Percentiles rank a stretch among this genome's conserved stretches.
Conservation (phyloP, 257 asterid genomes). For the Solanum arcanum region DNA sequence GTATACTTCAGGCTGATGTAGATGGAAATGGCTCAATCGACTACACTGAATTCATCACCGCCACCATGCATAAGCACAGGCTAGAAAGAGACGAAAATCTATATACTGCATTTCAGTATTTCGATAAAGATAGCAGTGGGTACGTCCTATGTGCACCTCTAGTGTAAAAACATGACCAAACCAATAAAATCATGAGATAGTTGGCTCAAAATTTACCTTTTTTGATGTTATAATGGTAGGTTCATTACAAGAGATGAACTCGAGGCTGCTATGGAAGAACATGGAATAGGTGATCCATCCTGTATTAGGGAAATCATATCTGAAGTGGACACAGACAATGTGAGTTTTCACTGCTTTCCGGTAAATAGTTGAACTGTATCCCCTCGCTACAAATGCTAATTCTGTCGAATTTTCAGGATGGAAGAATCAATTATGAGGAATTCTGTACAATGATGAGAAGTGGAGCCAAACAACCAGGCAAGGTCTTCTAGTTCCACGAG, state of each 20-base stretch:
- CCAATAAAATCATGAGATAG: background rate
- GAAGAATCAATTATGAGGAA: slow-evolving; percentile 77
- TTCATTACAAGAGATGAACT: slow-evolving; percentile 84
- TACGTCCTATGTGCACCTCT: slow-evolving; percentile 7
- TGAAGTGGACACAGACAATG: slow-evolving; percentile 87
- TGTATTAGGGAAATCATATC: slow-evolving; percentile 62
- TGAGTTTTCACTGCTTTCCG: slow-evolving; percentile 12
- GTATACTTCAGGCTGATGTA: slow-evolving; percentile 63
- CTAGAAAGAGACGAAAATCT: slow-evolving; percentile 75
- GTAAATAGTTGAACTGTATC: background rate
- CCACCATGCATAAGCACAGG: slow-evolving; percentile 89
- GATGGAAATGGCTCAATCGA: slow-evolving; percentile 90
- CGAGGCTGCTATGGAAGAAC: slow-evolving; percentile 71
- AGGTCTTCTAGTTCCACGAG: slow-evolving; percentile 24
- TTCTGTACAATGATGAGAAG: slow-evolving; percentile 87
- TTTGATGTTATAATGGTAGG: slow-evolving; percentile 9
- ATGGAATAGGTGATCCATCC: slow-evolving; percentile 60
- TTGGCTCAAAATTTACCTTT: background rate
- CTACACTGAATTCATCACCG: slow-evolving; percentile 77
- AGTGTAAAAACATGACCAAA: background rate
- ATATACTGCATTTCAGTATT: slow-evolving; percentile 63
- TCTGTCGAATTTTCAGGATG: slow-evolving; percentile 42
- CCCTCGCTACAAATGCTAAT: background rate
- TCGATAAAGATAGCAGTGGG: slow-evolving; percentile 88
- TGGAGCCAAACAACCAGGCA: slow-evolving; percentile 45